Evolutionary conservation across 2,329 filamentous ascomycete genomes (phyloP), one percentile per base, ranked within the genome.

Genomic region (Arthrobotrys sinensis): DNA sequence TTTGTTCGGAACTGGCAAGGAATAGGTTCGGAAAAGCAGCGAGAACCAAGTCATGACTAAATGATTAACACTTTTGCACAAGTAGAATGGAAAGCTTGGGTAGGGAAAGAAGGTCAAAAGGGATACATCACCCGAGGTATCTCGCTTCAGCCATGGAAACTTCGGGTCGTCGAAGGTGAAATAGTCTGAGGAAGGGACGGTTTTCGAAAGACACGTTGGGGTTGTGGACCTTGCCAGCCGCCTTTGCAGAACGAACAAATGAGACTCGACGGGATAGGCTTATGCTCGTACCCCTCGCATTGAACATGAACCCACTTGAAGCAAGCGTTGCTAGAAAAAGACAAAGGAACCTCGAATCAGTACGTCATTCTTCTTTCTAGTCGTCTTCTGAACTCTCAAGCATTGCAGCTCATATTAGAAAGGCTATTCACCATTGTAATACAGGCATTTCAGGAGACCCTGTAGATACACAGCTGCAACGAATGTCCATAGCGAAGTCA

Each of bases 291-390:
- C 46, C 81, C 81, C 38, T 81, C 71, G 57, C 81, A 82, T 72
- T 80, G 80, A 55, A 82, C 45, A 69, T 82, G 81, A 50, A 81
- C 68, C 80, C 81, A 82, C 53, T 80, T 80, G 68, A 77, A 80
- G 62, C 81, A 82, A 45, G 79, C 79, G 70, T 82, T 81, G 69
- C 81, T 82, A 79, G 67, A 73, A 69, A 50, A 64, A 64, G 43
- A 76, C 69, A 73, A 24, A 66, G 24, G 32, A 28, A 38, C 46
- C 65, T 46, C 55, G 46, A 76, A 76, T 76, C 72, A 76, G 72
- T 50, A 76, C 46, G 5, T 65, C 50, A 40, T 65, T 43, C 68
- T 62, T 55, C 36, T 60, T 28, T 64, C 48, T 55, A 55, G 8
- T 64, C 21, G 43, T 40, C 34, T 67, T 32, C 43, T 50, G 16